Percentiles rank a stretch among this genome's conserved stretches.
phyloP scores from a whole-genome alignment of 2,329 filamentous ascomycete genomes.

The Colletotrichum agaves region DNA sequence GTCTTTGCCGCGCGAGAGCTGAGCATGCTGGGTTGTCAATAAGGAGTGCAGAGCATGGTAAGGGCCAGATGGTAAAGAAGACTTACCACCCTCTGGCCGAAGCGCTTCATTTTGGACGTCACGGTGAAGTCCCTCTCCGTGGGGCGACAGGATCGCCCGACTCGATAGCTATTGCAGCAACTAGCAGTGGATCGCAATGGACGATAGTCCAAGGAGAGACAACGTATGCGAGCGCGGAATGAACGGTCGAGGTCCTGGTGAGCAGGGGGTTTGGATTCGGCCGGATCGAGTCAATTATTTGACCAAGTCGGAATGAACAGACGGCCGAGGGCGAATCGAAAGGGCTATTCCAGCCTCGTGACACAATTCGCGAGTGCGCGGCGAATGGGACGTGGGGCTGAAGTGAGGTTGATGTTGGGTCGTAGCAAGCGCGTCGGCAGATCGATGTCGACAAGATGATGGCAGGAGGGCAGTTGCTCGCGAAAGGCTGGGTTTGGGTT shows the following conservation, averaged over 20 bases:
- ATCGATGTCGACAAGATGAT: slow-evolving; percentile 33
- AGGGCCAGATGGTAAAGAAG: slow-evolving; percentile 20
- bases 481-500: slow-evolving; percentile 30
- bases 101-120: slow-evolving; percentile 86
- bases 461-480: slow-evolving; percentile 34
- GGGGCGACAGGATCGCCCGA: slow-evolving; percentile 35
- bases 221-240: slow-evolving; percentile 2
- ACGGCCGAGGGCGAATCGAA: slow-evolving; percentile 6
- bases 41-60: slow-evolving; percentile 35
- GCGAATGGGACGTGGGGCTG: neutral
- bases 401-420: neutral
- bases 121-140: slow-evolving; percentile 36
- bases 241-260: neutral
- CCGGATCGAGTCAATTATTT: slow-evolving; percentile 18
- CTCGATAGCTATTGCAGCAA: slow-evolving; percentile 28
- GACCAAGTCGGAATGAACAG: neutral
- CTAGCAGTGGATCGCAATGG: slow-evolving; percentile 18
- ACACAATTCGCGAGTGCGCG: slow-evolving; percentile 8
- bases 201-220: slow-evolving; percentile 25
- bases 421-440: slow-evolving; percentile 34
- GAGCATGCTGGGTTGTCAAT: slow-evolving; percentile 63
- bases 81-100: slow-evolving; percentile 96
- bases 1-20: slow-evolving; percentile 93
- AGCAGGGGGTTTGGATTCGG: slow-evolving; percentile 11
- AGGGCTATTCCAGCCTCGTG: slow-evolving; percentile 6